These are phyloP conservation scores for Candida sanyaensis DNA, from an alignment of 1,139 yeast genomes.

Conservation along the genomic window DNA sequence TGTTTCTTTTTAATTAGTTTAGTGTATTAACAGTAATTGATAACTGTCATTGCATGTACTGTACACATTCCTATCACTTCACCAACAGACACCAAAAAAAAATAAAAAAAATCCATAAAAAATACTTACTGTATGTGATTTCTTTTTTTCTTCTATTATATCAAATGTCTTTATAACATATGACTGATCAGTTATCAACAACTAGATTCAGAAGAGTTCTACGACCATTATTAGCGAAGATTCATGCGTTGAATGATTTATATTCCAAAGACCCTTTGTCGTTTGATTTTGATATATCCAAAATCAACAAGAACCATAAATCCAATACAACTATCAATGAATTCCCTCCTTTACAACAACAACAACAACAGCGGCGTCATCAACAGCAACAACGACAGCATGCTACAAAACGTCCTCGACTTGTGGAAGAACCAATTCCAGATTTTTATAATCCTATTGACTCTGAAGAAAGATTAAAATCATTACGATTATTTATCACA, in stretches of 20 bases:
- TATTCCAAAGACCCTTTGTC: slow-evolving; percentile 25
- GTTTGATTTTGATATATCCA: slow-evolving; percentile 9
- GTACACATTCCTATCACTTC: too few relatives aligned
- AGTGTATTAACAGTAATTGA: too few relatives aligned
- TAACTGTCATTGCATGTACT: too few relatives aligned
- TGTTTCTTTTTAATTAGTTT: too few relatives aligned
- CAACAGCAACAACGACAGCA: not conserved
- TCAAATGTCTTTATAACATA: not conserved
- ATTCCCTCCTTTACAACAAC: too few relatives aligned
- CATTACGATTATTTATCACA: slow-evolving; percentile 3
- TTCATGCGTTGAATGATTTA: slow-evolving; percentile 34
- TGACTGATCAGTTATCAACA: slow-evolving; percentile 1
- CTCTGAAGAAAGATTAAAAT: slow-evolving; percentile 3
- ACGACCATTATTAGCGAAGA: slow-evolving; percentile 39
- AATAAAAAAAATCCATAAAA: too few relatives aligned
- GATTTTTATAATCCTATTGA: slow-evolving; percentile 3
- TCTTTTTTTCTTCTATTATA: too few relatives aligned
- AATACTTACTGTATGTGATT: too few relatives aligned
- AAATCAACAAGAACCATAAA: not conserved
- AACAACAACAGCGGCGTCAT: too few relatives aligned
- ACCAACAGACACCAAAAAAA: too few relatives aligned
- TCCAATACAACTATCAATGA: not conserved
- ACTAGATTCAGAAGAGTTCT: slow-evolving; percentile 34
- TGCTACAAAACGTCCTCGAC: not conserved
- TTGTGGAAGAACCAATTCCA: not conserved